phyloP scores from a whole-genome alignment of 495 filamentous ascomycete species.

The Cudoniella acicularis region DNA sequence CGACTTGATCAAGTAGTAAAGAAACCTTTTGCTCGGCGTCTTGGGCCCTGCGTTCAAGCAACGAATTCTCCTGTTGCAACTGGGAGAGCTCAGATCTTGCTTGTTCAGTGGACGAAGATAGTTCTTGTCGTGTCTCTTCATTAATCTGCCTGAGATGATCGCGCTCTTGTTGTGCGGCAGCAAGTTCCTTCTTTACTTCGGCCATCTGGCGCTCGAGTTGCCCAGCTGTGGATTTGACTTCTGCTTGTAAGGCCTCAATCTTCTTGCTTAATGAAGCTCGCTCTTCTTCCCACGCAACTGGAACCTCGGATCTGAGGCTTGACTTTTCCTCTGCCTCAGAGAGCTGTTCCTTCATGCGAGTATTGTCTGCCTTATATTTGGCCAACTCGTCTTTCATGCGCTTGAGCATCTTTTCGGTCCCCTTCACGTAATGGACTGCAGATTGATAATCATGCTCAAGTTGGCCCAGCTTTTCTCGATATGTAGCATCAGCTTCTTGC shows the following conservation, averaged over 20 bases:
- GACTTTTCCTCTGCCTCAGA: conserved; percentile 52
- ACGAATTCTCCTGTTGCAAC: conserved; percentile 73
- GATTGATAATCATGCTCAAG: conserved; percentile 97
- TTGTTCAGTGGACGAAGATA: conserved; percentile 50
- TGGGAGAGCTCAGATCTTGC: conserved; percentile 70
- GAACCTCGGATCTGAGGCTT: conserved; percentile 28
- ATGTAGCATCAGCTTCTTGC: conserved; percentile 78
- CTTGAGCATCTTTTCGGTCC: conserved; percentile 97
- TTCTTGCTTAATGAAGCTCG: conserved; percentile 61
- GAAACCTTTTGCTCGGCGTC: conserved; percentile 93
- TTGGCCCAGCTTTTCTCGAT: conserved; percentile 86
- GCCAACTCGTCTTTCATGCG: conserved; percentile 95
- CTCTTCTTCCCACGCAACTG: conserved; percentile 74
- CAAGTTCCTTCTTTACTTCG: conserved; percentile 63
- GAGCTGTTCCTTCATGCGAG: conserved; percentile 76
- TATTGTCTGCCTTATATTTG: conserved; percentile 82
- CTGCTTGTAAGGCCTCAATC: conserved; percentile 61
- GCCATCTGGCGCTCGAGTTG: conserved; percentile 70
- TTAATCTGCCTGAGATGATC: conserved; percentile 54
- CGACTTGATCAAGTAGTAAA: conserved; percentile 89
- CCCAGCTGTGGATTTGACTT: conserved; percentile 59
- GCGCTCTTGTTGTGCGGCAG: conserved; percentile 60
- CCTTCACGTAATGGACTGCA: conserved; percentile 99
- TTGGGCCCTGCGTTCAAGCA: conserved; percentile 74
- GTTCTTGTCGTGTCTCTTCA: conserved; percentile 55